Evolutionary conservation across 2,329 filamentous ascomycete species (phyloP).

Genomic region (Paraphaeosphaeria sporulosa): DNA sequence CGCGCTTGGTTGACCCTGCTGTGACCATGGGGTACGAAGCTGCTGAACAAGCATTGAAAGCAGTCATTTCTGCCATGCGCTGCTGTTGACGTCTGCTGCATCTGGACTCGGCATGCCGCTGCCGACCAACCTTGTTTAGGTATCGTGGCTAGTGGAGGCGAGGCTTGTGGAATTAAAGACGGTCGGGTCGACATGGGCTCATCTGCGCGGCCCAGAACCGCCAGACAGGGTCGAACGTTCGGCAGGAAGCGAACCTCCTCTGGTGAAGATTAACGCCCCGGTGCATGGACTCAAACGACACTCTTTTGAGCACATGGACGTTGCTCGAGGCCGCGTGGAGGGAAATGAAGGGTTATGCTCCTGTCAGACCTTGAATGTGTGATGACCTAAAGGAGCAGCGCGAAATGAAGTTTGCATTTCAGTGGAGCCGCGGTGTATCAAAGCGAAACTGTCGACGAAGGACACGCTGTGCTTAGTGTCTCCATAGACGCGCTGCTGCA

Average conservation of each 20-base stretch:
- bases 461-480: slow-evolving; percentile 20
- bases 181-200: slow-evolving; percentile 24
- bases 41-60: slow-evolving; percentile 10
- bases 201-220: slow-evolving; percentile 27
- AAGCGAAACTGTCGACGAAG: slow-evolving; percentile 43
- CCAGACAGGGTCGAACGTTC: slow-evolving; percentile 48
- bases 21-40: slow-evolving; percentile 13
- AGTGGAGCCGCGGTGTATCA: slow-evolving; percentile 44
- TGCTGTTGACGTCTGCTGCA: slow-evolving; percentile 16
- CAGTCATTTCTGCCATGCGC: slow-evolving; percentile 18
- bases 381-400: slow-evolving; percentile 39
- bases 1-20: neutral
- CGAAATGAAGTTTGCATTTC: slow-evolving; percentile 45
- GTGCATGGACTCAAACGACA: slow-evolving; percentile 38
- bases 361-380: slow-evolving; percentile 42
- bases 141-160: slow-evolving; percentile 35
- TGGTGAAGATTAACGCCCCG: slow-evolving; percentile 45
- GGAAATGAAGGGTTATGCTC: slow-evolving; percentile 50
- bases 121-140: slow-evolving; percentile 25
- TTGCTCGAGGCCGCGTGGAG: slow-evolving; percentile 37
- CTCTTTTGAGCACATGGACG: slow-evolving; percentile 35
- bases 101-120: slow-evolving; percentile 29
- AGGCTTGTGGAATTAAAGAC: slow-evolving; percentile 34
- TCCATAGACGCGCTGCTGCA: slow-evolving; percentile 18
- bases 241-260: slow-evolving; percentile 46